Evolutionary conservation across 225 moss, liverwort and hornwort species (phyloP).

Genomic region (Marchantia paleacea): DNA sequence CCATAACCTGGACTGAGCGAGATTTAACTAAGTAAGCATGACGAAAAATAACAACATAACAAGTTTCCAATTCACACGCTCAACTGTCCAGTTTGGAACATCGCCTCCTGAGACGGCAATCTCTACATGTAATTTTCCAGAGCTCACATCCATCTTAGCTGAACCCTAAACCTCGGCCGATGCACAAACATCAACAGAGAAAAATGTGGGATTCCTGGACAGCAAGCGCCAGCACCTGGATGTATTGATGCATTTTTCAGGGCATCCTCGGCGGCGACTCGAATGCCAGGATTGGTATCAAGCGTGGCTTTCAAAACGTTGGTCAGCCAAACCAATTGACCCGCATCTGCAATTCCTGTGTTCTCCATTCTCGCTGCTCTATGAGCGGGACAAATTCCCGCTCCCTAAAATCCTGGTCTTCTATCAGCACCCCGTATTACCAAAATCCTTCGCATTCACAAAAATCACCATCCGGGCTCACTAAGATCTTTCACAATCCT

Average conservation of each 20-base stretch:
- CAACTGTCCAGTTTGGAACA: background rate
- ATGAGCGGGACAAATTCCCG: background rate
- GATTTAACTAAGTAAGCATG: background rate
- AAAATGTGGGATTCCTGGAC: background rate
- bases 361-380: slow-evolving; percentile 10
- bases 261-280: slow-evolving; percentile 80
- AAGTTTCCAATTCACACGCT: background rate
- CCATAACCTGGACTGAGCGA: slow-evolving; percentile 59
- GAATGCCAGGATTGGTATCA: slow-evolving; percentile 64
- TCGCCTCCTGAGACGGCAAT: background rate
- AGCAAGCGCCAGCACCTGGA: slow-evolving; percentile 42
- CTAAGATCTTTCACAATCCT: background rate
- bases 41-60: too few species aligned
- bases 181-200: background rate
- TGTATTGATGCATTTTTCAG: slow-evolving; percentile 74
- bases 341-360: slow-evolving; percentile 43
- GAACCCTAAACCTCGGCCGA: background rate
- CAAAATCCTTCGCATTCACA: background rate
- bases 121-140: background rate
- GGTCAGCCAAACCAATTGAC: slow-evolving; percentile 68
- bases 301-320: slow-evolving; percentile 79
- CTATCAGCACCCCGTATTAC: background rate
- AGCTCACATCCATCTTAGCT: background rate
- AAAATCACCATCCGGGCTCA: background rate
- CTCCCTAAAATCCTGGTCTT: background rate